These are phyloP conservation scores for Loxodes magnus DNA, from an alignment of 73 alveolate genomes.

Conservation along the genomic window DNA sequence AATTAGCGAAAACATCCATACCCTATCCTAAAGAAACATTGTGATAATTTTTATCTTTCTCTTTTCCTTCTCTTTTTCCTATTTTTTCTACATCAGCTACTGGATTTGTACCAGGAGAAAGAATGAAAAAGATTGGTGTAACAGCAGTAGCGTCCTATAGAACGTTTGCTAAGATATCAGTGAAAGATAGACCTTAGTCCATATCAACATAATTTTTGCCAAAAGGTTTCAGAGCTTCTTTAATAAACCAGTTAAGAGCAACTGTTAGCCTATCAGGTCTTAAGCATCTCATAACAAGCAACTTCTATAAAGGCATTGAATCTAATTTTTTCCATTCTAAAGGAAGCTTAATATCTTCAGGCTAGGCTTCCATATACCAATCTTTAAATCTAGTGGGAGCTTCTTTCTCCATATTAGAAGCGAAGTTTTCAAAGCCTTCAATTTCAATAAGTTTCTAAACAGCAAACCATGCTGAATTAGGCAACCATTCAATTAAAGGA, in stretches of 20 bases:
- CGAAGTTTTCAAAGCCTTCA: conserved; percentile 94
- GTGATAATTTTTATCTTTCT: conserved; percentile 83
- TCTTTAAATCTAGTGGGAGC: conserved; percentile 98
- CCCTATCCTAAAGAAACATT: conserved; percentile 99
- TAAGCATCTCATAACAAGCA: conserved; percentile 94
- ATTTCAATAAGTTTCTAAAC: conserved; percentile 90
- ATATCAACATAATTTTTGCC: conserved; percentile 75
- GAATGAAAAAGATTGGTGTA: conserved; percentile 98
- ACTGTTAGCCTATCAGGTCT: conserved; percentile 98
- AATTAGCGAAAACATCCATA: conserved; percentile 95
- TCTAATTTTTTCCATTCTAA: conserved; percentile 99
- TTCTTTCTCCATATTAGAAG: conserved; percentile 96
- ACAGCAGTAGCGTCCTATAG: conserved; percentile 93
- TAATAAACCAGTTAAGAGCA: conserved; percentile 93
- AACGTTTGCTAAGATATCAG: conserved; percentile 76
- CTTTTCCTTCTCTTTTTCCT: conserved; percentile 76
- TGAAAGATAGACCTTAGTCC: conserved; percentile 82
- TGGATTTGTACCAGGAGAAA: conserved; percentile 99
- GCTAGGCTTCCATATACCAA: conserved; percentile 98
- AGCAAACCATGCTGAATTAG: conserved; percentile 92
- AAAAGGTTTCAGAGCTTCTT: conserved; percentile 69
- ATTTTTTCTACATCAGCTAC: conserved; percentile 95
- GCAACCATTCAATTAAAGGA: conserved; percentile 96
- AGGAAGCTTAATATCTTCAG: conserved; percentile 99
- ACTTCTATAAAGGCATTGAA: conserved; percentile 94